Evolutionary conservation across 164 flowering plant genomes (phyloP).

Genomic region (Brasenia schreberi): DNA sequence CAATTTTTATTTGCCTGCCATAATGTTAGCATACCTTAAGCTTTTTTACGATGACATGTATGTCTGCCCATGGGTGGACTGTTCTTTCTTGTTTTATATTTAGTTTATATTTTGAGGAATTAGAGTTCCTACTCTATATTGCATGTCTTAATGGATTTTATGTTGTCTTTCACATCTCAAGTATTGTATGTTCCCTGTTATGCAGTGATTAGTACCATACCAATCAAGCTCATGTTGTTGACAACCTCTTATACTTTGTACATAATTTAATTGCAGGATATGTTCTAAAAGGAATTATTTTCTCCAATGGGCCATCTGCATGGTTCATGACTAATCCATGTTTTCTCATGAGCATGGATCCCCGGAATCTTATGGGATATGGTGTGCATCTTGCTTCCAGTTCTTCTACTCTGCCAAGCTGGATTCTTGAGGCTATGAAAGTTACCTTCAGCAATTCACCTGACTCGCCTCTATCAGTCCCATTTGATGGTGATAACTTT

Average conservation of each 20-base stretch:
- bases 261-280: too few species aligned
- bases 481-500: constrained; percentile 34
- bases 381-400: constrained; percentile 21
- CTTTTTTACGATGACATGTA: too few species aligned
- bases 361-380: constrained; percentile 28
- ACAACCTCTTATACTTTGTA: not conserved
- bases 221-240: not conserved
- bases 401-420: constrained; percentile 22
- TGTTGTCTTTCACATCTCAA: not conserved
- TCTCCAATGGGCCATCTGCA: not conserved
- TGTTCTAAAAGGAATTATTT: not conserved
- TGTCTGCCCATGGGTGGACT: too few species aligned
- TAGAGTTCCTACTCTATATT: too few species aligned
- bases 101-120: too few species aligned
- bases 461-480: constrained; percentile 44
- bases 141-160: not conserved
- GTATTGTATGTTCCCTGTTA: not conserved
- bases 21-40: too few species aligned
- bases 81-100: too few species aligned
- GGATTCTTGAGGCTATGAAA: constrained; percentile 30
- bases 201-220: not conserved
- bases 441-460: constrained; percentile 40
- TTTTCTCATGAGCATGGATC: constrained; percentile 32
- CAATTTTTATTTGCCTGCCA: too few species aligned
- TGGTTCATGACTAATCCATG: constrained; percentile 6